Evolutionary conservation across 306 rosid species (phyloP), one percentile per base, ranked within the genome.

Genomic region (Lupinus albus): DNA sequence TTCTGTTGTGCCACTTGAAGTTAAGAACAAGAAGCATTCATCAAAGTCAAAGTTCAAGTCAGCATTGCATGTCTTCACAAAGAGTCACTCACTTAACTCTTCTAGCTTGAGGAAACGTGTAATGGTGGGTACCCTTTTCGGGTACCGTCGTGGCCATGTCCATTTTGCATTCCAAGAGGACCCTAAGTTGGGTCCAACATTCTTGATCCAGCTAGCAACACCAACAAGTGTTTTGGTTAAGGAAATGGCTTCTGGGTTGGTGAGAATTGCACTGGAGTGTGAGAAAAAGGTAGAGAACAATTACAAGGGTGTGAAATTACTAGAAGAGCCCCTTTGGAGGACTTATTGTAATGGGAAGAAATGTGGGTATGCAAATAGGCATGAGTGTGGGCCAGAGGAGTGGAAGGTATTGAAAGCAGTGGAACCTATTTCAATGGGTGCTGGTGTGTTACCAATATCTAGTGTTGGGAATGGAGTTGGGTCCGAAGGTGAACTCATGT

Each of bases 221-320:
- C 90, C 97, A 0, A 90, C 96, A 0, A 88, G 97, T 15, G 82
- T 85, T 1, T 45, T 90, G 61, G 94, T 90, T 0, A 78, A 84
- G 6, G 99, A 93, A 52, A 93, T 90, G 97, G 99, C 97, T 3
- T 88, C 90, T 1, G 99, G 99, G 74, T 9, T 80, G 65, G 97
- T 88, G 13, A 71, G 99, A 2, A 84, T 93, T 3, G 99, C 97
- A 0, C 16, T 88, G 74, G 97, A 90, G 61, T 86, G 95, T 30
- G 97, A 90, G 74, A 89, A 76, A 82, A 82, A 74, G 51, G 16
- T 11, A 8, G 77, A 44, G 7, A 75, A 11, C 1, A 80, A 39
- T 9, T 75, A 59, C 8, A 76, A 55, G 20, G 30, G 50, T 7
- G 15, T 12, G 67, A 79, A 61, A 54, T 35, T 89, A 48, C 17